Conservation (phyloP, 2,329 filamentous ascomycete species). For the Cadophora sp. region DNA sequence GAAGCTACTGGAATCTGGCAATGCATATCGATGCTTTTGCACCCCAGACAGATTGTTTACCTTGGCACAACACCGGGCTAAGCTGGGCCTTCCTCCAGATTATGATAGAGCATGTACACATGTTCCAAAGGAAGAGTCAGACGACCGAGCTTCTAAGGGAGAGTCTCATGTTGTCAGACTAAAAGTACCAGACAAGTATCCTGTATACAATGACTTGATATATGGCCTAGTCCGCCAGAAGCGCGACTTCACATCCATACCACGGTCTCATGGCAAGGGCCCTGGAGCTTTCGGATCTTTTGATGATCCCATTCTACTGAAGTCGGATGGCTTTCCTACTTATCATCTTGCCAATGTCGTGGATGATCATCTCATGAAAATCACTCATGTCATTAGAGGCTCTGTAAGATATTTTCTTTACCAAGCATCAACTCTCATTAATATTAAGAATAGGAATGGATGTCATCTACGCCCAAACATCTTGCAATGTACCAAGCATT, state of each 20-base stretch:
- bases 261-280: conserved; percentile 44
- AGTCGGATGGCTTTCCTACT: conserved; percentile 90
- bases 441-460: conserved; percentile 74
- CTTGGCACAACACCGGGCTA: conserved; percentile 68
- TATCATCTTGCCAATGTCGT: conserved; percentile 98
- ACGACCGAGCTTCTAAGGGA: conserved; percentile 70
- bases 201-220: conserved; percentile 76
- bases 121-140: conserved; percentile 71
- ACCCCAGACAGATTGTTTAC: conserved; percentile 71
- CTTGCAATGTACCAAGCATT: conserved; percentile 78
- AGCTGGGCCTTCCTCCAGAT: conserved; percentile 61
- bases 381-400: conserved; percentile 93
- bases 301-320: conserved; percentile 89
- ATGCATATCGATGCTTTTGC: conserved; percentile 96
- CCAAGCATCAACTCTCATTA: conserved; percentile 10
- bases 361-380: conserved; percentile 93
- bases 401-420: conserved; percentile 57
- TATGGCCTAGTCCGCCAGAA: conserved; percentile 71
- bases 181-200: conserved; percentile 66
- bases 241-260: conserved; percentile 48
- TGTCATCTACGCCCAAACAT: conserved; percentile 88
- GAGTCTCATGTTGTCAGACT: conserved; percentile 82
- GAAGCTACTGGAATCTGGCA: conserved; percentile 70
- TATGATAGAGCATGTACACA: conserved; percentile 78
- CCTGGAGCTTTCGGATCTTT: conserved; percentile 45